Percentiles rank a stretch among this genome's conserved stretches.
phyloP scores from a whole-genome alignment of 2,329 filamentous ascomycete genomes.

The Clarireedia monteithiana region DNA sequence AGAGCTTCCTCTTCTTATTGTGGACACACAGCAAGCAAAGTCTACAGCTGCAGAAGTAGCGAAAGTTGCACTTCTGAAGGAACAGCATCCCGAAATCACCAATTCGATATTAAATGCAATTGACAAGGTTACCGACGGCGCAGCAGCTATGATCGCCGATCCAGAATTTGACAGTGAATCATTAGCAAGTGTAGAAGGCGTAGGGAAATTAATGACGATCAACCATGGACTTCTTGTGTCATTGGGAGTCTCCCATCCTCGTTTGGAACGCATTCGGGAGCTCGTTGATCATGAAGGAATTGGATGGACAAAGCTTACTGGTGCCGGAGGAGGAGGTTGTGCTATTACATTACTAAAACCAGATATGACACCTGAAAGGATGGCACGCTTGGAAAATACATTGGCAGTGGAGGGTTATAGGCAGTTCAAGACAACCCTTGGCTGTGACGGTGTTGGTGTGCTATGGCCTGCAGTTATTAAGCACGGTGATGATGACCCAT shows the following conservation, averaged over 20 bases:
- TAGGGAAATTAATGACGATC: conserved; percentile 85
- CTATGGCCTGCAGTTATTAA: conserved; percentile 87
- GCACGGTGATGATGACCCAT: conserved; percentile 69
- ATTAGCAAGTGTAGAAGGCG: conserved; percentile 55
- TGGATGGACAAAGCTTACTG: conserved; percentile 96
- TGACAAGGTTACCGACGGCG: conserved; percentile 58
- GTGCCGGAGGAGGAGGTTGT: conserved; percentile 90
- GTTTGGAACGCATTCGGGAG: conserved; percentile 84
- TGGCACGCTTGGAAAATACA: conserved; percentile 56
- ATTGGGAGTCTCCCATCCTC: conserved; percentile 88
- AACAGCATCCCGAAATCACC: conserved; percentile 67
- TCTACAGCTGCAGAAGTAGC: conserved; percentile 79
- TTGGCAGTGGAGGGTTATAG: conserved; percentile 67
- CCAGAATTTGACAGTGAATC: conserved; percentile 61
- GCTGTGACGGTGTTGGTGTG: conserved; percentile 88
- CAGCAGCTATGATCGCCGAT: conserved; percentile 46
- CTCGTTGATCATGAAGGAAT: conserved; percentile 82
- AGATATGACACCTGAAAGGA: conserved; percentile 44
- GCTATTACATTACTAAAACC: conserved; percentile 85
- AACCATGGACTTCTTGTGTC: conserved; percentile 92
- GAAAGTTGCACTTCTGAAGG: conserved; percentile 70
- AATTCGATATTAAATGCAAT: conserved; percentile 79
- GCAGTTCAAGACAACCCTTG: conserved; percentile 82
- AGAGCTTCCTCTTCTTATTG: conserved; percentile 79
- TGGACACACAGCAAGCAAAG: conserved; percentile 82